phyloP scores from a whole-genome alignment of 2,329 filamentous ascomycete species.

The Hymenoscyphus fructigenus region DNA sequence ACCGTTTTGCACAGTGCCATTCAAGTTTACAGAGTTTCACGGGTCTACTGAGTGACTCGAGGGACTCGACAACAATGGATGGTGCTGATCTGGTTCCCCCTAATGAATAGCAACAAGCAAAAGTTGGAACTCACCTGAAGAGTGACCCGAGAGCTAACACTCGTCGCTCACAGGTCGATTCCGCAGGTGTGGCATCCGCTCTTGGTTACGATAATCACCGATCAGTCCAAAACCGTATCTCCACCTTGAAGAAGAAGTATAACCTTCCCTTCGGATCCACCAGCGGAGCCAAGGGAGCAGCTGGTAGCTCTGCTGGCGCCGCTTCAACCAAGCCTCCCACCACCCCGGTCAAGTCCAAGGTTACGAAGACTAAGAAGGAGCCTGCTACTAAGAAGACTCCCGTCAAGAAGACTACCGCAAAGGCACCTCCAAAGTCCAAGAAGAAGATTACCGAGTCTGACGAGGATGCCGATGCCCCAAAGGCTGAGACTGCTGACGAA shows the following conservation, averaged over 20 bases:
- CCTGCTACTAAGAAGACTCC: slow-evolving; percentile 7
- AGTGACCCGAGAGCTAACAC: not conserved
- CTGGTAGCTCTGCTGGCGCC: not conserved
- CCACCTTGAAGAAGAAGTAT: slow-evolving; percentile 32
- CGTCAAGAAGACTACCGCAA: slow-evolving; percentile 15
- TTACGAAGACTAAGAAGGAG: not conserved
- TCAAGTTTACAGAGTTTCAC: not conserved
- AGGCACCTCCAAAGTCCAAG: not conserved
- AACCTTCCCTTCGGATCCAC: slow-evolving; percentile 19
- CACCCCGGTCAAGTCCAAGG: not conserved
- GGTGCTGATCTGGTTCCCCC: not conserved
- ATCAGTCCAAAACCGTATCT: slow-evolving; percentile 30
- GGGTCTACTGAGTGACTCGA: not conserved
- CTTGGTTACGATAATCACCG: slow-evolving; percentile 24
- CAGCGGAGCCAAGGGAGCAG: slow-evolving; percentile 24
- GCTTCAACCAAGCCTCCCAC: not conserved
- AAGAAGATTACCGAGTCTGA: not conserved
- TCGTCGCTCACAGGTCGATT: slow-evolving; percentile 24
- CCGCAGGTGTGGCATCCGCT: slow-evolving; percentile 21
- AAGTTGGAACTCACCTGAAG: not conserved
- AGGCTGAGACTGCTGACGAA: not conserved
- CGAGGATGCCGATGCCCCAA: not conserved
- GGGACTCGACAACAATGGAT: not conserved
- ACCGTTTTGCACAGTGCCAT: no score
- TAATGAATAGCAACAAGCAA: not conserved